phyloP scores from a whole-genome alignment of 768 basidiomycete genomes.

The Pleurotus sapidus region DNA sequence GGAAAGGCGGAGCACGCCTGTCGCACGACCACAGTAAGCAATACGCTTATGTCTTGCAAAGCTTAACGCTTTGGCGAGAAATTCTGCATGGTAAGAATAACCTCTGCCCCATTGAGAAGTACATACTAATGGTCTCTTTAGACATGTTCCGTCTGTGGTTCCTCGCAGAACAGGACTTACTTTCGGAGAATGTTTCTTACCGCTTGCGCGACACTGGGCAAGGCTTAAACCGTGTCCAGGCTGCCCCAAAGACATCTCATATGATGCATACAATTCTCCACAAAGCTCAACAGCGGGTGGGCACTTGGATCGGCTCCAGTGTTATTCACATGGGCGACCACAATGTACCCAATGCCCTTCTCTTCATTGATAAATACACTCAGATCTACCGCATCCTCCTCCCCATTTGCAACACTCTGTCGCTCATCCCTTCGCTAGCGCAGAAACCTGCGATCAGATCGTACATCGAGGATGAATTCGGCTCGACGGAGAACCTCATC shows the following conservation, averaged over 20 bases:
- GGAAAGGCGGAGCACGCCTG: conserved; percentile 74
- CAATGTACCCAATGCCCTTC: conserved; percentile 78
- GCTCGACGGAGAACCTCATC: conserved; percentile 64
- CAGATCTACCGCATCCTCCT: conserved; percentile 89
- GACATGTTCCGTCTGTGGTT: conserved; percentile 91
- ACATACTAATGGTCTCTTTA: conserved; percentile 20
- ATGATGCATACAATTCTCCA: conserved; percentile 88
- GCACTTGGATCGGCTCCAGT: conserved; percentile 81
- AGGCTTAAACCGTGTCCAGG: conserved; percentile 87
- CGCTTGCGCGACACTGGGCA: conserved; percentile 87
- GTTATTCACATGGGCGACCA: conserved; percentile 91
- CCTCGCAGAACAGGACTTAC: conserved; percentile 74
- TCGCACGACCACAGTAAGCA: conserved; percentile 85
- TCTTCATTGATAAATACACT: conserved; percentile 91
- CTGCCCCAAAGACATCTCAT: conserved; percentile 83
- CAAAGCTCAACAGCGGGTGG: conserved; percentile 78
- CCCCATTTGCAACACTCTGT: conserved; percentile 80
- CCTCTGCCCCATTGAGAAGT: too few relatives aligned
- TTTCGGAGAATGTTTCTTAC: conserved; percentile 73
- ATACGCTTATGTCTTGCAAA: conserved; percentile 83
- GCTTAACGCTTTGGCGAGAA: conserved; percentile 83
- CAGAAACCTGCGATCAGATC: conserved; percentile 68
- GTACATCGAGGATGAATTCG: conserved; percentile 83
- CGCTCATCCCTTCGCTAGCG: conserved; percentile 64
- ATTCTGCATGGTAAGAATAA: conserved; percentile 69